Conservation (phyloP, 257 asterid genomes). For the Striga asiatica region DNA sequence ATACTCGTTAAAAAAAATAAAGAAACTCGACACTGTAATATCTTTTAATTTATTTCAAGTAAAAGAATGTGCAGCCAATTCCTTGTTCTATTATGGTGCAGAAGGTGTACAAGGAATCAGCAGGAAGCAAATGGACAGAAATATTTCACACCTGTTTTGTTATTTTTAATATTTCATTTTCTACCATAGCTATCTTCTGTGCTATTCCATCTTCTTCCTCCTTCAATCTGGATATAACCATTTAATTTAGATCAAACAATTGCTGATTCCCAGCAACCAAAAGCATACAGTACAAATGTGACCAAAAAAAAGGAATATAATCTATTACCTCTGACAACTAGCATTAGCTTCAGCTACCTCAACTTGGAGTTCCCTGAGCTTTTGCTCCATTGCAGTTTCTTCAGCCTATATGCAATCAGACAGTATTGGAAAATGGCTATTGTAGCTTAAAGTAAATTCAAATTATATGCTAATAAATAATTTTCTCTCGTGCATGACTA, state of each 20-base stretch:
- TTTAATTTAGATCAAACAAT: slow-evolving; percentile 21
- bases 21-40: too few species aligned
- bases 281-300: slow-evolving; percentile 1
- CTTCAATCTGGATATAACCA: slow-evolving; percentile 40
- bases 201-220: slow-evolving; percentile 47
- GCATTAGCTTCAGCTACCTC: slow-evolving; percentile 38
- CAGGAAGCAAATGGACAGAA: background rate
- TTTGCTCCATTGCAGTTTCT: slow-evolving; percentile 63
- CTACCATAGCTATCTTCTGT: slow-evolving; percentile 20
- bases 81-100: too few species aligned
- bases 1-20: slow-evolving; percentile 9
- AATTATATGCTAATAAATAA: background rate
- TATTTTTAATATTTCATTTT: slow-evolving; percentile 35
- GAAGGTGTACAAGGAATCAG: too few species aligned
- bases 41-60: too few species aligned
- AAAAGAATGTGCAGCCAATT: too few species aligned
- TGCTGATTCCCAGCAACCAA: background rate
- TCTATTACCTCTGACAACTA: slow-evolving; percentile 48
- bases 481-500: background rate
- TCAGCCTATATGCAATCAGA: slow-evolving; percentile 57
- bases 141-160: slow-evolving; percentile 36
- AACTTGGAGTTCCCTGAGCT: slow-evolving; percentile 44
- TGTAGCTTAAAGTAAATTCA: background rate
- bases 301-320: background rate
- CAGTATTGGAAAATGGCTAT: slow-evolving; percentile 14